A percentile compares a stretch with the other conserved stretches of the same genome.
These are phyloP conservation scores for Debaryomyces prosopidis DNA, from an alignment of 805 yeast genomes.

Conservation along the genomic window DNA sequence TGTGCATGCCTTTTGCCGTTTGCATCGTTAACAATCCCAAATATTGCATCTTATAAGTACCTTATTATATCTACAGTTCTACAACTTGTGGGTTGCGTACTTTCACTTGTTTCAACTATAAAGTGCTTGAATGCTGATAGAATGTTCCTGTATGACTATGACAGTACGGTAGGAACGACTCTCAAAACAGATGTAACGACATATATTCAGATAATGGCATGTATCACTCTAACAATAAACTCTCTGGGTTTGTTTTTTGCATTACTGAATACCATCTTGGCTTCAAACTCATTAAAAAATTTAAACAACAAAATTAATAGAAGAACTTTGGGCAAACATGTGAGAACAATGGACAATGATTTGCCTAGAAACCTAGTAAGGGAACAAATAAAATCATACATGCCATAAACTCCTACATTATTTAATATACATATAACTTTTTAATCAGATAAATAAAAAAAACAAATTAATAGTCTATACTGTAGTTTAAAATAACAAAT, in stretches of 20 bases:
- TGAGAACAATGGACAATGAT: conserved; percentile 1
- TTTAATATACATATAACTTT: background rate
- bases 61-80: conserved; percentile 16
- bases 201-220: conserved; percentile 25
- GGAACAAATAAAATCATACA: conserved; percentile 4
- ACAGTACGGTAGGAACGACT: conserved; percentile 10
- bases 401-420: background rate
- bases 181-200: conserved; percentile 26
- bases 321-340: conserved; percentile 2
- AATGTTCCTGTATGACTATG: conserved; percentile 29
- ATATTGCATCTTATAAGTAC: conserved; percentile 15
- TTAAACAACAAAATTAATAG: conserved; percentile 21
- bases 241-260: conserved; percentile 12
- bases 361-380: conserved; percentile 5
- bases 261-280: conserved; percentile 9
- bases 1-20: conserved; percentile 22
- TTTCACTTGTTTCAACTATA: conserved; percentile 17
- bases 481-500: background rate
- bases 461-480: background rate
- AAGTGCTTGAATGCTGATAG: conserved; percentile 18
- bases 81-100: conserved; percentile 18
- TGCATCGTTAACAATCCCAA: conserved; percentile 19
- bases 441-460: background rate
- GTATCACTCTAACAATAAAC: conserved; percentile 17
- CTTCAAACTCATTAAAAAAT: conserved; percentile 15